phyloP scores from a whole-genome alignment of 208 protist species.

The Leishmania tarentolae region DNA sequence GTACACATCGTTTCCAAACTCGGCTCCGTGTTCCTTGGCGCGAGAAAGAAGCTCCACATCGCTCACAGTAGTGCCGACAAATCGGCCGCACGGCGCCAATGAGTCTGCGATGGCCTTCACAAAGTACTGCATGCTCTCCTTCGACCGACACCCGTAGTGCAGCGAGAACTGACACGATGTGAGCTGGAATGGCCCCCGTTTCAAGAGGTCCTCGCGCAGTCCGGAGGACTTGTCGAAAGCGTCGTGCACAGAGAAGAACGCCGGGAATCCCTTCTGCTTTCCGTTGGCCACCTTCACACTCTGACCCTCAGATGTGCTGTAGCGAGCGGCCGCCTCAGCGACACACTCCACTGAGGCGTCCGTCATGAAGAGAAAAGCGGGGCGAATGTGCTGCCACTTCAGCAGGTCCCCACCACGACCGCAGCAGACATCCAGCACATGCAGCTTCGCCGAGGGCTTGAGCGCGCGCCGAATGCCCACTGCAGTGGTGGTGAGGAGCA shows the following conservation, averaged over 20 bases:
- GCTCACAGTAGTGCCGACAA: conserved; percentile 77
- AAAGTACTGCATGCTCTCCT: conserved; percentile 47
- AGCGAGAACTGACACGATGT: conserved; percentile 86
- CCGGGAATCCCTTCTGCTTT: conserved; percentile 49
- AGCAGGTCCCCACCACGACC: conserved; percentile 78
- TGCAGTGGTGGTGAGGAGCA: conserved; percentile 20
- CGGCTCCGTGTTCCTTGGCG: conserved; percentile 32
- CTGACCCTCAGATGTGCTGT: conserved; percentile 63
- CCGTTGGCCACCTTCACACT: conserved; percentile 50
- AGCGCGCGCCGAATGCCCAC: conserved; percentile 10
- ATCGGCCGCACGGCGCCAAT: conserved; percentile 54
- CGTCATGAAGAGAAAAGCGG: conserved; percentile 63
- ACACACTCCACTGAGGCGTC: conserved; percentile 74
- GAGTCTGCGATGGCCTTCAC: conserved; percentile 43
- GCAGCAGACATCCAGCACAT: conserved; percentile 69
- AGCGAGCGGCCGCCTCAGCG: conserved; percentile 71
- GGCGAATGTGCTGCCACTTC: conserved; percentile 68
- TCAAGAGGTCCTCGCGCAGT: conserved; percentile 28
- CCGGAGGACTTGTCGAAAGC: conserved; percentile 49
- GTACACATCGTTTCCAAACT: conserved; percentile 61
- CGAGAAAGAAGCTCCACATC: conserved; percentile 51
- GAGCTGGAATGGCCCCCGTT: conserved; percentile 41
- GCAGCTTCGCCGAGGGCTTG: conserved; percentile 28
- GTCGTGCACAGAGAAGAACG: conserved; percentile 69
- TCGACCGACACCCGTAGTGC: conserved; percentile 71